Evolutionary conservation across 2,329 filamentous ascomycete species (phyloP).

Genomic region (Orbilia ellipsospora): DNA sequence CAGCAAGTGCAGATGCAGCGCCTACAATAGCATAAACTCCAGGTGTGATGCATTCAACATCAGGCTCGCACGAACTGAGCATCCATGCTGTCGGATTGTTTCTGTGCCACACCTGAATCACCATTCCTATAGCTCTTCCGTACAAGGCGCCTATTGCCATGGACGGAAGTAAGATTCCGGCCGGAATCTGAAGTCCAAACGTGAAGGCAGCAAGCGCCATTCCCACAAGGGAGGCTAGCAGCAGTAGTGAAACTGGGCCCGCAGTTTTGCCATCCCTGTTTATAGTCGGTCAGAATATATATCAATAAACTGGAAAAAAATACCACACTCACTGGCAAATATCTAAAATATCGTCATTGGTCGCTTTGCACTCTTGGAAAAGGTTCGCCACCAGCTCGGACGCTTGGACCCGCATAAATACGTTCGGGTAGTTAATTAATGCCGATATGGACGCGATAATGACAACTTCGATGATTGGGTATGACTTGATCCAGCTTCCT

Average conservation of each 20-base stretch:
- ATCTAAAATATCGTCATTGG: slow-evolving; percentile 85
- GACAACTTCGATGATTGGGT: slow-evolving; percentile 81
- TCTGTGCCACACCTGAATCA: slow-evolving; percentile 87
- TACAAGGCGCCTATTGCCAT: slow-evolving; percentile 94
- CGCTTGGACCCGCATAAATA: slow-evolving; percentile 93
- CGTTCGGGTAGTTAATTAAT: slow-evolving; percentile 92
- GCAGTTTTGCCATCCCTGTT: slow-evolving; percentile 67
- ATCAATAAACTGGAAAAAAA: too few relatives aligned
- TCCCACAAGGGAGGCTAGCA: slow-evolving; percentile 83
- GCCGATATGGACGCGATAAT: slow-evolving; percentile 84
- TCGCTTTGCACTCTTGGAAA: slow-evolving; percentile 87
- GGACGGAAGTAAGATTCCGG: slow-evolving; percentile 93
- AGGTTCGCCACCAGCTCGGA: slow-evolving; percentile 91
- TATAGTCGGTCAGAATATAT: not conserved
- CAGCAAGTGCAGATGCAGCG: slow-evolving; percentile 90
- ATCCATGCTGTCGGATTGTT: slow-evolving; percentile 80
- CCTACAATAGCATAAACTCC: slow-evolving; percentile 97
- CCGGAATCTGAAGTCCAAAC: slow-evolving; percentile 93
- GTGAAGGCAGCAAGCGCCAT: slow-evolving; percentile 87
- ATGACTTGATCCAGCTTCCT: slow-evolving; percentile 71
- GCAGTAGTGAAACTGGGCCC: slow-evolving; percentile 81
- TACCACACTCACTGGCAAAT: slow-evolving; percentile 79
- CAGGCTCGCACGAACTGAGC: slow-evolving; percentile 84
- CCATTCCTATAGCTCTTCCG: slow-evolving; percentile 87
- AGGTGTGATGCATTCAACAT: slow-evolving; percentile 87